Conservation (phyloP, 179 eudicot genomes). For the Carnegiea gigantea region DNA sequence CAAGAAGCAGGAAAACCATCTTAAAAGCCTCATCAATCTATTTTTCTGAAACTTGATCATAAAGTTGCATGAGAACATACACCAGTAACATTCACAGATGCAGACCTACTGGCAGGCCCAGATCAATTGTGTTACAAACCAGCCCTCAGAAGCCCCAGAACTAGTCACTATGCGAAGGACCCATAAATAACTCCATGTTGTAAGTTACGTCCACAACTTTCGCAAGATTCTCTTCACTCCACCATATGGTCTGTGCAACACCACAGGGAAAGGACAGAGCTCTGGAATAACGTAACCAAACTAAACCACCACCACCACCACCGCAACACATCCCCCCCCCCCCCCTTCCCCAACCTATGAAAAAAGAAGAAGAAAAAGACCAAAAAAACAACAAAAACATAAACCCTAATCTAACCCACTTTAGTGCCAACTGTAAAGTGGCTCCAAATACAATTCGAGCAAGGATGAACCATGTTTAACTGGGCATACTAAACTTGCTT, state of each 20-base stretch:
- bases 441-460: not conserved
- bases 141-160: not conserved
- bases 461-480: not conserved
- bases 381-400: not conserved
- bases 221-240: not conserved
- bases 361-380: not conserved
- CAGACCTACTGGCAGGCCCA: not conserved
- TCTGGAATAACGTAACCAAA: not conserved
- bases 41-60: not conserved
- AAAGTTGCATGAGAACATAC: not conserved
- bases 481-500: constrained; percentile 36
- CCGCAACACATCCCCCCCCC: not conserved
- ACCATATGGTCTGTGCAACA: not conserved
- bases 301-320: not conserved
- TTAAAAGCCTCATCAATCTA: not conserved
- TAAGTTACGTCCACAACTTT: not conserved
- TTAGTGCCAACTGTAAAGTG: not conserved
- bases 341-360: not conserved
- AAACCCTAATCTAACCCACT: constrained; percentile 1
- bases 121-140: not conserved
- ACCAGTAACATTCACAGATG: constrained; percentile 8
- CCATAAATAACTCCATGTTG: not conserved
- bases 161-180: not conserved
- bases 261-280: not conserved
- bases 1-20: not conserved